These are phyloP conservation scores for Cadophora luteo-olivacea DNA, from an alignment of 2,329 filamentous ascomycete genomes.

Conservation along the genomic window DNA sequence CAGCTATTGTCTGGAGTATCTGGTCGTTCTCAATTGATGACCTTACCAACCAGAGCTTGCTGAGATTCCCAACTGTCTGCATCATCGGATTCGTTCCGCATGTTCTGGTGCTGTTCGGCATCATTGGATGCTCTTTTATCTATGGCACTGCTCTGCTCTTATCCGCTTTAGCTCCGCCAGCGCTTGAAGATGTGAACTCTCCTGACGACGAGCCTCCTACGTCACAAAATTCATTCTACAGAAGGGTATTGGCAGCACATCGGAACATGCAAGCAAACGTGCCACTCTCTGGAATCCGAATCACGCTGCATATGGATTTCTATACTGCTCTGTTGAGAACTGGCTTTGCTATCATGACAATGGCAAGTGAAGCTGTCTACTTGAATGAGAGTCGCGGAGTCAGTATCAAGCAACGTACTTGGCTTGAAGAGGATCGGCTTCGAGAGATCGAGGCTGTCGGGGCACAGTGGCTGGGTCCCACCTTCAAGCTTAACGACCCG, in stretches of 20 bases:
- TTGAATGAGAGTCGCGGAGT: conserved; percentile 86
- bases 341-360: conserved; percentile 87
- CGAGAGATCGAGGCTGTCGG: conserved; percentile 70
- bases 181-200: conserved; percentile 29
- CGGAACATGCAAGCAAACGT: conserved; percentile 92
- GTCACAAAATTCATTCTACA: conserved; percentile 50
- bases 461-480: conserved; percentile 44
- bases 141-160: conserved; percentile 79
- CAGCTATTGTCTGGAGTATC: conserved; percentile 80
- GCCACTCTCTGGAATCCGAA: conserved; percentile 78
- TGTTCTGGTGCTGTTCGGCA: conserved; percentile 83
- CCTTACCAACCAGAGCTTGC: conserved; percentile 66
- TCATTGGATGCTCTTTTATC: conserved; percentile 75
- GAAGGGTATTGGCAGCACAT: conserved; percentile 75
- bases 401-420: conserved; percentile 77
- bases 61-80: conserved; percentile 92
- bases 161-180: conserved; percentile 66
- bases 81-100: conserved; percentile 96
- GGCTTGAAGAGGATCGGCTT: conserved; percentile 88
- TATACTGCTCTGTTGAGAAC: conserved; percentile 88
- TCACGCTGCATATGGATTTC: conserved; percentile 91
- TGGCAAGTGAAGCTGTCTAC: conserved; percentile 95
- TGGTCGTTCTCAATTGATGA: conserved; percentile 67
- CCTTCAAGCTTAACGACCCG: conserved; percentile 39
- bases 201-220: conserved; percentile 50